phyloP scores from a whole-genome alignment of 2,329 filamentous ascomycete species.

The Ophiognomonia clavigignenti-juglandacearum region DNA sequence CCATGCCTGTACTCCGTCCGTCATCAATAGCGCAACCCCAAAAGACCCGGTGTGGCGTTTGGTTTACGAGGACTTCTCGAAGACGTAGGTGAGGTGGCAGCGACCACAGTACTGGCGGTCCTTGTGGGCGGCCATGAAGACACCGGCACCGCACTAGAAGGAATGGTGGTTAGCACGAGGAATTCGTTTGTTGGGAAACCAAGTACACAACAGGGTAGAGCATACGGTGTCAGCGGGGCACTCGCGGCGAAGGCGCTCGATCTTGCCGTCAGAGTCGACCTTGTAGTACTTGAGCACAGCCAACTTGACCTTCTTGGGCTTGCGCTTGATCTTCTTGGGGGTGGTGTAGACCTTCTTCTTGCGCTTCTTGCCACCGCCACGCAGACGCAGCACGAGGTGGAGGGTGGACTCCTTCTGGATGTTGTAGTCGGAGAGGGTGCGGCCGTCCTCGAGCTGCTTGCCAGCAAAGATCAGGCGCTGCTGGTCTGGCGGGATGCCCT shows the following conservation, averaged over 20 bases:
- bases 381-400: constrained; percentile 94
- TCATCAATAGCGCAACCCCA: constrained; percentile 5
- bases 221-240: constrained; percentile 87
- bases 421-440: constrained; percentile 99
- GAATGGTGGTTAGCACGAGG: constrained; percentile 23
- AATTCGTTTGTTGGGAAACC: background rate
- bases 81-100: constrained; percentile 70
- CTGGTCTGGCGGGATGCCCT: constrained; percentile 98
- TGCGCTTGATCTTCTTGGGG: constrained; percentile 99
- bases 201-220: background rate
- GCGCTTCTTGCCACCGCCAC: constrained; percentile 99
- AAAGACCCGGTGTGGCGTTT: too few relatives aligned
- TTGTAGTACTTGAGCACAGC: constrained; percentile 99
- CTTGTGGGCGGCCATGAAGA: constrained; percentile 99
- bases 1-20: constrained; percentile 14
- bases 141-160: constrained; percentile 89
- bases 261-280: constrained; percentile 99
- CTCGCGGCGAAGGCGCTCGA: constrained; percentile 97
- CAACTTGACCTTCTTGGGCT: constrained; percentile 99
- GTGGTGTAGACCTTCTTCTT: constrained; percentile 99
- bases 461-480: constrained; percentile 99
- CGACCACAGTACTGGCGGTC: constrained; percentile 95
- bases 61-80: constrained; percentile 57
- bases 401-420: constrained; percentile 99
- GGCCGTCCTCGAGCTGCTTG: constrained; percentile 99